phyloP scores from a whole-genome alignment of 768 basidiomycete genomes.

The Galerina sulciceps region DNA sequence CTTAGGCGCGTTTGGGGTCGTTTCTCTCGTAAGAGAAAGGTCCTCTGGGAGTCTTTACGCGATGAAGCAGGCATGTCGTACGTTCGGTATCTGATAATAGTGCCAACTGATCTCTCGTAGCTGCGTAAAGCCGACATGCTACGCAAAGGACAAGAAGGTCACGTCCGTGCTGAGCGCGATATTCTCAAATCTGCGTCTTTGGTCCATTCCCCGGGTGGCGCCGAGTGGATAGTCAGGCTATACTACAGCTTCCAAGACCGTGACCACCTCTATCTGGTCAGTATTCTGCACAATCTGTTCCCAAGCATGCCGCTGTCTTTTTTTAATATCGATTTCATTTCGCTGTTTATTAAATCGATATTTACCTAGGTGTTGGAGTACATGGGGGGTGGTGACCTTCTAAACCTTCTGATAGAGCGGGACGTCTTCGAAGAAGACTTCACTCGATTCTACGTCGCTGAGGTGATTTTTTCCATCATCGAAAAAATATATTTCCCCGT shows the following conservation, averaged over 20 bases:
- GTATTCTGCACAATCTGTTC: conserved; percentile 32
- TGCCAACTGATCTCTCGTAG: conserved; percentile 40
- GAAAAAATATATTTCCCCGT: conserved; percentile 18
- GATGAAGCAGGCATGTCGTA: conserved; percentile 86
- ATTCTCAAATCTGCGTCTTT: conserved; percentile 89
- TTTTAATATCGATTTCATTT: conserved; percentile 64
- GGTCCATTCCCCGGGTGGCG: conserved; percentile 71
- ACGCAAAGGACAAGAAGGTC: conserved; percentile 95
- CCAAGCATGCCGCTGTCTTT: conserved; percentile 30
- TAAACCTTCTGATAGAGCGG: conserved; percentile 92
- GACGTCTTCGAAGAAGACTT: conserved; percentile 92
- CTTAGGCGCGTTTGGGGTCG: conserved; percentile 93
- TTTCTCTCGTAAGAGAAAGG: conserved; percentile 87
- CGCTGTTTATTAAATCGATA: conserved; percentile 27
- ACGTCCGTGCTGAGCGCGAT: conserved; percentile 95
- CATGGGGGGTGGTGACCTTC: conserved; percentile 96
- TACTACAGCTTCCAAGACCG: conserved; percentile 95
- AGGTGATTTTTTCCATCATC: conserved; percentile 51
- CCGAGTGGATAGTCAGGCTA: conserved; percentile 94
- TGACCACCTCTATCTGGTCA: conserved; percentile 92
- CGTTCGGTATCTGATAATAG: neutral
- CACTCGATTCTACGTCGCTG: conserved; percentile 92
- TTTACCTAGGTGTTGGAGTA: conserved; percentile 80
- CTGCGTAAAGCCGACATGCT: conserved; percentile 91
- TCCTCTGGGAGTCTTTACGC: conserved; percentile 82